These are phyloP conservation scores for Diplocarpon rosae DNA, from an alignment of 2,329 filamentous ascomycete species.

Conservation along the genomic window DNA sequence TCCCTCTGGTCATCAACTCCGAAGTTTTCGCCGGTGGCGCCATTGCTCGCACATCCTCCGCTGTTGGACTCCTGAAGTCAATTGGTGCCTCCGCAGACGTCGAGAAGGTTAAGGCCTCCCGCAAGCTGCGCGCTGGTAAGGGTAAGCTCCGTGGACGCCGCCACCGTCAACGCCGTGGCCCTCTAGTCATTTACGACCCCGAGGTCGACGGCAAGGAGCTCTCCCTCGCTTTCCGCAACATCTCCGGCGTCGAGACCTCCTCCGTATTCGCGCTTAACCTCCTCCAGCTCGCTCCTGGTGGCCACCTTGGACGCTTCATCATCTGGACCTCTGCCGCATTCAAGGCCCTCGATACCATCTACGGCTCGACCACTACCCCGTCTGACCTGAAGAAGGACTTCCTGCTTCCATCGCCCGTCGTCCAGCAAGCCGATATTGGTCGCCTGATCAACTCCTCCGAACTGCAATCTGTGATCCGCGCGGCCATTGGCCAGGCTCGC, in stretches of 20 bases:
- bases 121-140: slow-evolving; percentile 97
- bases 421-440: slow-evolving; percentile 88
- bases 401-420: slow-evolving; percentile 84
- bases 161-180: slow-evolving; percentile 94
- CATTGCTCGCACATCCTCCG: slow-evolving; percentile 79
- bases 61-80: slow-evolving; percentile 77
- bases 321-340: slow-evolving; percentile 98
- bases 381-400: slow-evolving; percentile 98
- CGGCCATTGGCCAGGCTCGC: slow-evolving; percentile 76
- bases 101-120: slow-evolving; percentile 90
- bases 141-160: slow-evolving; percentile 96
- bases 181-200: slow-evolving; percentile 95
- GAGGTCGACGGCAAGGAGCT: slow-evolving; percentile 92
- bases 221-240: slow-evolving; percentile 93
- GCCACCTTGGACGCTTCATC: slow-evolving; percentile 97
- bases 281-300: slow-evolving; percentile 96
- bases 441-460: slow-evolving; percentile 99
- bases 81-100: slow-evolving; percentile 84
- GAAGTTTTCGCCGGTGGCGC: slow-evolving; percentile 71
- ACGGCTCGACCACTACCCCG: slow-evolving; percentile 82
- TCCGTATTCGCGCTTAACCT: slow-evolving; percentile 93
- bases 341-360: slow-evolving; percentile 92
- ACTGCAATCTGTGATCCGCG: slow-evolving; percentile 90
- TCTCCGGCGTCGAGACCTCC: slow-evolving; percentile 93
- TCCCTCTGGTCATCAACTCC: slow-evolving; percentile 92